Evolutionary conservation across 2,329 filamentous ascomycete genomes (phyloP), one percentile per base, ranked within the genome.

Genomic region (Elsinoe batatas): DNA sequence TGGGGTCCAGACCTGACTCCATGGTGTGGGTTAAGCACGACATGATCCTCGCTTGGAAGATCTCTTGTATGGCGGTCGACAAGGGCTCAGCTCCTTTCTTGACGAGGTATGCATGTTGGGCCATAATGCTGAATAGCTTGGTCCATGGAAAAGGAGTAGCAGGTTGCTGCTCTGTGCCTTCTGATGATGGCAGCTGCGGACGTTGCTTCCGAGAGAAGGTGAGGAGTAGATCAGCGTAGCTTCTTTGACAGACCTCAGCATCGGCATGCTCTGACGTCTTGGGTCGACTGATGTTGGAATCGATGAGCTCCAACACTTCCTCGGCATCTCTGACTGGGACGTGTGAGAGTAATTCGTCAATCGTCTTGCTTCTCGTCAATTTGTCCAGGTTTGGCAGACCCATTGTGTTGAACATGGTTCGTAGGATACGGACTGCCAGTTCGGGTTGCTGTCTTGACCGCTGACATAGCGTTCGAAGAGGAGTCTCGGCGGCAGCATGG

Each of bases 311-410:
- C 18, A 83, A 74, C 33, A 84, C 80, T 17, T 78, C 68, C 3
- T 75, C 70, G 20, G 81, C 61, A 7, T 72, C 70, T 22, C 72
- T 66, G n/a, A 70, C 63, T 57, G 79, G 79, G 7, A 81, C 78
- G 42, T 78, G 77, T 53, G 82, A 76, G 3, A 94, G 71, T 1
- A 93, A 75, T 59, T 80, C 84, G 62, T 94, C 88, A 1, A 95
- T 74, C 0, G 88, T 91, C 71, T 91, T 95, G 1, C 85, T 86
- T 67, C 87, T 93, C 0, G 91, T 95, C 57, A 86, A 77, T 60
- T 87, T 84, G 65, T 97, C 93, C 64, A 97, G 93, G 65, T 86
- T 88, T 61, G 88, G 82, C 1, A 79, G 79, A 1, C 88, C 87
- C 58, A 84, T 75, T 51, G 82, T 80, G 36, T 81, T 80, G 42